A percentile compares a stretch with the other conserved stretches of the same genome.
Conservation (phyloP, 2,329 filamentous ascomycete species). For the Beauveria sp. region DNA sequence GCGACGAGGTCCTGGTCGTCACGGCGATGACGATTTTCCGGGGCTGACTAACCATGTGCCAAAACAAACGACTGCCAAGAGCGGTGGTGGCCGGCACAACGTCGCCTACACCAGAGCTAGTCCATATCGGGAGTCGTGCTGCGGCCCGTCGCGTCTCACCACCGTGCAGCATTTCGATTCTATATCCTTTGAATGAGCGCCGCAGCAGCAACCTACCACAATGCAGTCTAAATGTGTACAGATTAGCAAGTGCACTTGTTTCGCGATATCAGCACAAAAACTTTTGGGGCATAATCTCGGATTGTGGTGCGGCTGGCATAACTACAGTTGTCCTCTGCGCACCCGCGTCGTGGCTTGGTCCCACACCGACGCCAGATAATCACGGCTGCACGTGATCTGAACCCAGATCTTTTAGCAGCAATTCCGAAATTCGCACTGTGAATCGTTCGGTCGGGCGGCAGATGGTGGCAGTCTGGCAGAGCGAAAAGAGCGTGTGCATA, state of each 20-base stretch:
- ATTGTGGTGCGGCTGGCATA: not conserved
- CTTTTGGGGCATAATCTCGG: not conserved
- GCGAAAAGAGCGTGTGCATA: not conserved
- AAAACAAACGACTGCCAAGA: not conserved
- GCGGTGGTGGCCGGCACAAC: not conserved
- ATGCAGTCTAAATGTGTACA: not conserved
- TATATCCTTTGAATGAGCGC: not conserved
- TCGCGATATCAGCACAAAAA: not conserved
- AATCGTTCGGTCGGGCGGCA: not conserved
- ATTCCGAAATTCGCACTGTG: not conserved
- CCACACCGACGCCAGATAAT: not conserved
- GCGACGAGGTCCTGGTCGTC: constrained; percentile 21
- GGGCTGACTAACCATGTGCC: not conserved
- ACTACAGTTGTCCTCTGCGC: not conserved
- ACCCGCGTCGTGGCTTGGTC: not conserved
- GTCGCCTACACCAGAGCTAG: not conserved
- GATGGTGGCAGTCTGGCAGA: not conserved
- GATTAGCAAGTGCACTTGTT: not conserved
- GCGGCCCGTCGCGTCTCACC: constrained; percentile 10
- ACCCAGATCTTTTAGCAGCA: not conserved
- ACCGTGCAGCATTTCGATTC: not conserved
- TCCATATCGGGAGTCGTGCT: not conserved
- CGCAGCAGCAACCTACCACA: not conserved
- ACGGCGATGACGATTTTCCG: constrained; percentile 25
- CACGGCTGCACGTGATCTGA: not conserved